phyloP scores from a whole-genome alignment of 2,329 filamentous ascomycete genomes.

The Aureobasidium sp. region DNA sequence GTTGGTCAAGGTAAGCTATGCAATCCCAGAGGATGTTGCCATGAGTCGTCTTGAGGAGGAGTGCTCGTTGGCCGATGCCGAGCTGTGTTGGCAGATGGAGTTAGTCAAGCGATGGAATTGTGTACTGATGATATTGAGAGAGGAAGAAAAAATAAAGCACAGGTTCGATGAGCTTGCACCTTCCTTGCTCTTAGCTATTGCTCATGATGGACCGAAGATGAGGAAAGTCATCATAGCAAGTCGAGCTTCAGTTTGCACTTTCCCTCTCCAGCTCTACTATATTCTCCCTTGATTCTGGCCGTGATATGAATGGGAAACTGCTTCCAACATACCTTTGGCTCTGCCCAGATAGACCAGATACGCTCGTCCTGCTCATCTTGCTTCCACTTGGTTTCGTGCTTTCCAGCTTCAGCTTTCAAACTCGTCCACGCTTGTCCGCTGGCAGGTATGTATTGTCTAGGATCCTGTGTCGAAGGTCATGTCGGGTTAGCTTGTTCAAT shows the following conservation, averaged over 20 bases:
- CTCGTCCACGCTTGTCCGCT: slow-evolving; percentile 60
- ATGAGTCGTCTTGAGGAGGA: slow-evolving; percentile 56
- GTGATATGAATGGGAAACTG: no score
- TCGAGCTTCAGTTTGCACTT: neutral
- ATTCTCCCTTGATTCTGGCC: no score
- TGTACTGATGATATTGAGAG: neutral
- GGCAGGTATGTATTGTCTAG: slow-evolving; percentile 61
- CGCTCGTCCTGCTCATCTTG: slow-evolving; percentile 39
- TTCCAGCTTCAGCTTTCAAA: slow-evolving; percentile 35
- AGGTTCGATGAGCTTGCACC: neutral
- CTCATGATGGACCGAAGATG: neutral
- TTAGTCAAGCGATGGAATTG: neutral
- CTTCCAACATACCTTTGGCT: slow-evolving; percentile 29
- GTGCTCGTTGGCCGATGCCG: slow-evolving; percentile 67
- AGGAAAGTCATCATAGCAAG: neutral
- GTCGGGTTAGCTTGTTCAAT: neutral
- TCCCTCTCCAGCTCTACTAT: neutral
- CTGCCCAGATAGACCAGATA: slow-evolving; percentile 40
- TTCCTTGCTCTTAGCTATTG: neutral
- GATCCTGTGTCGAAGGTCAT: slow-evolving; percentile 36
- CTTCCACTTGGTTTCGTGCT: slow-evolving; percentile 49
- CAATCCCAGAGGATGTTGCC: slow-evolving; percentile 80
- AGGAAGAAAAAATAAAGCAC: neutral
- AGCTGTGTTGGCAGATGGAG: slow-evolving; percentile 35
- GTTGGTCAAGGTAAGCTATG: slow-evolving; percentile 59